Evolutionary conservation across 2,329 filamentous ascomycete species (phyloP), one percentile per base, ranked within the genome.

Genomic region (Phyllosticta paracitricarpa): DNA sequence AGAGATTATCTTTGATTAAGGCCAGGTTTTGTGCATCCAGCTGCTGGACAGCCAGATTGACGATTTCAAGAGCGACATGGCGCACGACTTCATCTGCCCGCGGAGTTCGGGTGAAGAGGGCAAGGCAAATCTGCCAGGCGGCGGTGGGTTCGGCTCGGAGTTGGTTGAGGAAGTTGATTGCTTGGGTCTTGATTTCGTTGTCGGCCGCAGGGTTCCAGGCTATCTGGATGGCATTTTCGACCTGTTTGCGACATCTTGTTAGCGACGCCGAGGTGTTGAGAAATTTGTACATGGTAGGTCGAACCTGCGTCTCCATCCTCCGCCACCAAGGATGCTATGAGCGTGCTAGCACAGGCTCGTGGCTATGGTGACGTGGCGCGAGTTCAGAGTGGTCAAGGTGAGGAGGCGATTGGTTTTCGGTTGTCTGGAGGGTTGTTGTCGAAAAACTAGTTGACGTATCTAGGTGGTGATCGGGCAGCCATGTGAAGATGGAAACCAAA

Each of bases 181-280:
- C 93, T 79, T 97, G 89, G 66, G 93, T 92, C 79, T 96, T 91
- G 61, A 75, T 68, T 60, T 71, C 69, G 65, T 74, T 85, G 75
- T 92, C 85, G 69, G 91, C 88, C 69, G 82, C 78, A 63, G 90
- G 89, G 76, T 93, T 87, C 79, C 87, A 94, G 76, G 91, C 90
- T 78, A 97, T 95, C 76, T 94, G 86, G 78, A 97, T 94, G 76
- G 94, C 94, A 79, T 90, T 93, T 78, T 94, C 89, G 75, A 97
- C 87, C 90, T 97, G 62, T 26, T 53, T 7, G 22, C 22, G 51
- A 22, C 3, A 53, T 26, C 14, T 19, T 35, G 55, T 58, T 35
- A 62, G 61, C 61, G 56, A 30, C 30, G 53, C 51, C 52, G 25
- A 25, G 28, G 24, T 33, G 55, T 51, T 53, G 56, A 22, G 61